phyloP scores from a whole-genome alignment of 2,329 filamentous ascomycete genomes.

The Neonectria coccinea region DNA sequence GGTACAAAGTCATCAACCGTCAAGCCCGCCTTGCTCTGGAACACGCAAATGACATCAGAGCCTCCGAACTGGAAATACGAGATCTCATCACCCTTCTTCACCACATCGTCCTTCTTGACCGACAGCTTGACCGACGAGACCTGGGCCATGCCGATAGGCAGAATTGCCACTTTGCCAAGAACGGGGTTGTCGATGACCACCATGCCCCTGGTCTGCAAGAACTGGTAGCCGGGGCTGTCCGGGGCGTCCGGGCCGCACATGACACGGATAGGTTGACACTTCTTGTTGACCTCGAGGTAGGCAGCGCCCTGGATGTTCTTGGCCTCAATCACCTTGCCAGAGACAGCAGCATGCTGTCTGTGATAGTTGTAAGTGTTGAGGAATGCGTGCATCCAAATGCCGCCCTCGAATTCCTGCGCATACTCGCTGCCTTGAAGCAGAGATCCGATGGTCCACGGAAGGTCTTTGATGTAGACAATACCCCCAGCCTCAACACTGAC shows the following conservation, averaged over 20 bases:
- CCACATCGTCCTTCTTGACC: conserved; percentile 35
- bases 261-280: conserved; percentile 33
- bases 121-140: conserved; percentile 55
- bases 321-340: conserved; percentile 52
- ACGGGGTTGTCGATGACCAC: conserved; percentile 53
- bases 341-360: conserved; percentile 55
- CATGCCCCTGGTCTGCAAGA: conserved; percentile 53
- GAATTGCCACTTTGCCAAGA: conserved; percentile 53
- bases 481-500: conserved; percentile 42
- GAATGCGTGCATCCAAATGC: conserved; percentile 57
- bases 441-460: conserved; percentile 52
- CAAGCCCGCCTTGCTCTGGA: conserved; percentile 46
- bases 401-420: conserved; percentile 50
- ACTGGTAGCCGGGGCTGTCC: conserved; percentile 55
- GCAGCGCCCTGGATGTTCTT: conserved; percentile 52
- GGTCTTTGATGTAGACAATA: conserved; percentile 51
- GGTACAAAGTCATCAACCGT: conserved; percentile 33
- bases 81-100: conserved; percentile 57
- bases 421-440: conserved; percentile 51
- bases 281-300: conserved; percentile 52
- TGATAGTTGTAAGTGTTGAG: conserved; percentile 56
- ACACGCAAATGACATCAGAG: conserved; percentile 56
- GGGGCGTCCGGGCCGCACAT: conserved; percentile 47
- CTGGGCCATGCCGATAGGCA: conserved; percentile 59
- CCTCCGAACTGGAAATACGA: conserved; percentile 58